Evolutionary conservation across 257 asterid genomes (phyloP).

Genomic region (Apocynum venetum): DNA sequence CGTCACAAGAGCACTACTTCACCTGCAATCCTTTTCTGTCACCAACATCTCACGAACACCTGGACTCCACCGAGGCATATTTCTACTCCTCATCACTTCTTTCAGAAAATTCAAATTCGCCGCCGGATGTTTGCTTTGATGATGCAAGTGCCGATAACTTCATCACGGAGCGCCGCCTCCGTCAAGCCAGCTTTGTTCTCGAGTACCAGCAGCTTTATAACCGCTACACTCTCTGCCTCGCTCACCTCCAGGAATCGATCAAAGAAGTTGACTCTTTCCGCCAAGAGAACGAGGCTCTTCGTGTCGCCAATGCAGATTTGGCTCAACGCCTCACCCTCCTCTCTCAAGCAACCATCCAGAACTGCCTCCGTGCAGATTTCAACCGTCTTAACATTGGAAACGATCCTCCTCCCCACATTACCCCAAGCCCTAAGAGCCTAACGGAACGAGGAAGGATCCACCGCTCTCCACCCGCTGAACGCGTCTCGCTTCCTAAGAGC

Average conservation of each 20-base stretch:
- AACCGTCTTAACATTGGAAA: slow-evolving; percentile 47
- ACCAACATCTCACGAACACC: slow-evolving; percentile 41
- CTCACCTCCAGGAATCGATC: slow-evolving; percentile 13
- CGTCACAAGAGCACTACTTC: slow-evolving; percentile 8
- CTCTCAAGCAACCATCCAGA: slow-evolving; percentile 43
- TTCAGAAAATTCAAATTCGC: slow-evolving; percentile 35
- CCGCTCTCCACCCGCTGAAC: slow-evolving; percentile 15
- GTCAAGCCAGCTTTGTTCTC: slow-evolving; percentile 25
- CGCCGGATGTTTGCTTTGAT: slow-evolving; percentile 45
- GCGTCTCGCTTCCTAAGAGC: slow-evolving; percentile 66
- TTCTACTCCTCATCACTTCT: slow-evolving; percentile 43
- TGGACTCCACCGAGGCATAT: slow-evolving; percentile 34
- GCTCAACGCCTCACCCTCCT: slow-evolving; percentile 56
- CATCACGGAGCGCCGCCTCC: slow-evolving; percentile 44
- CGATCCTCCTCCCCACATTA: slow-evolving; percentile 20
- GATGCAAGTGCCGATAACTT: slow-evolving; percentile 47
- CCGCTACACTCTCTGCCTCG: slow-evolving; percentile 21
- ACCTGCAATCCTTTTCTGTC: slow-evolving; percentile 41
- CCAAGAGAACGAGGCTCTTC: slow-evolving; percentile 11
- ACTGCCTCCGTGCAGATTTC: slow-evolving; percentile 60
- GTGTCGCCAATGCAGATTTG: slow-evolving; percentile 56
- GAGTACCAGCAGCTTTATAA: slow-evolving; percentile 17
- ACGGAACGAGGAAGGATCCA: neutral
- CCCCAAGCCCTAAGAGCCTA: slow-evolving; percentile 2
- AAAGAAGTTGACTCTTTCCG: slow-evolving; percentile 13